Conservation (phyloP, 805 yeast species). For the Kuraishia capsulata region DNA sequence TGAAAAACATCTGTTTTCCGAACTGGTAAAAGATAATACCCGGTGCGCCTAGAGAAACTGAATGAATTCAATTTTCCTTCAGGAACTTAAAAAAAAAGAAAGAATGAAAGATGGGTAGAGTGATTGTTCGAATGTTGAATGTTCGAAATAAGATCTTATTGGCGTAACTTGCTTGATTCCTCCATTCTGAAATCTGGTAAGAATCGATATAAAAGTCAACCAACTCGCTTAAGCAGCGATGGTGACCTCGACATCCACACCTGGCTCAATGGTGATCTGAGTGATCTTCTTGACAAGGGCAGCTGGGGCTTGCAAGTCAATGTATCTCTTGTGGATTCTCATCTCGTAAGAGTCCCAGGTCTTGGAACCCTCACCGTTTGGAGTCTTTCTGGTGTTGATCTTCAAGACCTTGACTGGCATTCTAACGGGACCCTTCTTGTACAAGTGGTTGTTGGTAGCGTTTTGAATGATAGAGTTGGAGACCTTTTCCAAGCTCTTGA, state of each 20-base stretch:
- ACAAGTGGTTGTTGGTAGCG: constrained; percentile 74
- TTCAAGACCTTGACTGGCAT: constrained; percentile 98
- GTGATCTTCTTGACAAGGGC: constrained; percentile 89
- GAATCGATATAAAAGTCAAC: neutral
- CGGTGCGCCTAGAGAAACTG: constrained; percentile 58
- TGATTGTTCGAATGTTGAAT: too few species aligned
- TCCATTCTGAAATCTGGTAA: too few species aligned
- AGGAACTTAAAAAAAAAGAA: too few species aligned
- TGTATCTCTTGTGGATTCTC: constrained; percentile 99
- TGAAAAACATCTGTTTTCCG: constrained; percentile 2
- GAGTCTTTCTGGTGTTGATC: constrained; percentile 99
- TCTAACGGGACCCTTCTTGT: constrained; percentile 99
- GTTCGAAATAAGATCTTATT: too few species aligned
- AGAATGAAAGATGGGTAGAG: too few species aligned
- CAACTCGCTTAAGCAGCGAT: constrained; percentile 70
- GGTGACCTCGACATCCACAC: constrained; percentile 96
- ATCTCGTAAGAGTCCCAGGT: constrained; percentile 99
- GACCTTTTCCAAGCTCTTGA: constrained; percentile 95
- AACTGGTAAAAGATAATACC: constrained; percentile 27
- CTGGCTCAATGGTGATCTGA: constrained; percentile 97
- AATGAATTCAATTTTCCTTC: constrained; percentile 11
- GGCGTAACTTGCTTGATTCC: too few species aligned
- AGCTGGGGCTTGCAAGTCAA: constrained; percentile 97
- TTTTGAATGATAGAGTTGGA: constrained; percentile 83
- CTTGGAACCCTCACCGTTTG: constrained; percentile 99